Evolutionary conservation across 371 early-diverging fungal genomes (phyloP), one percentile per base, ranked within the genome.

Genomic region (Mucor irregularis): DNA sequence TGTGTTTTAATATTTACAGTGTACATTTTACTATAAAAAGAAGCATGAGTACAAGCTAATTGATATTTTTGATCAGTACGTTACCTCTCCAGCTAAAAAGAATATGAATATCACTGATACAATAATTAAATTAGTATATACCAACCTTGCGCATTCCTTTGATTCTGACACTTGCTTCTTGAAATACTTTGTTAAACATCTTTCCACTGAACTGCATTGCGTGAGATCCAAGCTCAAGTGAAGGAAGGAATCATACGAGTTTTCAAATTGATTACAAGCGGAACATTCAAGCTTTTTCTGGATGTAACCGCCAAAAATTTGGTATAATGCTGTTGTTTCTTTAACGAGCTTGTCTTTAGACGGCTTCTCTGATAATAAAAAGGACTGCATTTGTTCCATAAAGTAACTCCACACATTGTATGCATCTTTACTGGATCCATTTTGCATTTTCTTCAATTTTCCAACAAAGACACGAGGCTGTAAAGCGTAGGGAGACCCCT

Each of bases 251-350:
- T 90, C 88, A 57, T 85, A 85, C 0, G 84, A 82, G 55, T 86
- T 81, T 31, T 90, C 88, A 33, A 75, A 62, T 50, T 76, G 55
- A n/a, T 83, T 80, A 72, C 96, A 95, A 17, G 58, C 58, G 16
- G 78, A 56, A 68, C 96, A 95, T 40, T 68, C 74, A 56, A 91
- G 76, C 38, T 83, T 77, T 46, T 84, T 84, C 54, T 89, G 90
- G 29, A 91, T 61, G 49, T 86, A 87, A 0, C 94, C 94, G 54
- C 91, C 92, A 83, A 93, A 93, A 8, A 92, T 82, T 55, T 86
- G 90, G 66, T 89, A 83, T 21, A 91, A 60, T 22, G 88, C 76
- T 7, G 92, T 90, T 11, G 93, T 90, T 66, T 90, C 86, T 58
- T 88, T 85, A 53, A 87, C 76, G 34, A 81, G 81, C 11, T 64